Percentiles rank a stretch among this genome's conserved stretches.
Conservation (phyloP, 768 basidiomycete species). For the Coprinopsis sp. region DNA sequence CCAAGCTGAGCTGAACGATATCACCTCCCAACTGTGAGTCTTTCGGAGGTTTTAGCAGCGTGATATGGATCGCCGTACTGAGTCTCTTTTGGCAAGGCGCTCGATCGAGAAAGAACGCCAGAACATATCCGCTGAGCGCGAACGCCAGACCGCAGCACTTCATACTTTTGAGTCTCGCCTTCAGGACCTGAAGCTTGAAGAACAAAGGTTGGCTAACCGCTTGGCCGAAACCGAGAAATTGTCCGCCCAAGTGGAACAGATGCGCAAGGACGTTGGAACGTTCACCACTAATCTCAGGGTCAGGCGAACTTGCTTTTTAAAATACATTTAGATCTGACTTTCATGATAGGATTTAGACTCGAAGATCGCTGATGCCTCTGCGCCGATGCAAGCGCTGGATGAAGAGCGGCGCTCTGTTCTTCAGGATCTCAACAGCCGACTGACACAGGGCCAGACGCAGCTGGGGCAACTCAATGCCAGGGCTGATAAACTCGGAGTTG, state of each 20-base stretch:
- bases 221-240: slow-evolving; percentile 53
- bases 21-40: slow-evolving; percentile 64
- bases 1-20: slow-evolving; percentile 64
- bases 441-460: slow-evolving; percentile 46
- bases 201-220: slow-evolving; percentile 52
- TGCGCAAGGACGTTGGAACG: slow-evolving; percentile 52
- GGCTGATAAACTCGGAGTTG: slow-evolving; percentile 54
- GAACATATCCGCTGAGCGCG: slow-evolving; percentile 52
- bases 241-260: slow-evolving; percentile 51
- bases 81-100: slow-evolving; percentile 40
- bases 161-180: slow-evolving; percentile 57
- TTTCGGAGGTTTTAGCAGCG: too few relatives aligned
- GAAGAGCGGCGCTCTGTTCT: slow-evolving; percentile 47
- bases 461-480: slow-evolving; percentile 65
- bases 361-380: slow-evolving; percentile 55
- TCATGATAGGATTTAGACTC: slow-evolving; percentile 56
- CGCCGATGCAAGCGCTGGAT: slow-evolving; percentile 62
- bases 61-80: neutral
- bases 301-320: neutral
- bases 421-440: slow-evolving; percentile 43
- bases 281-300: slow-evolving; percentile 51
- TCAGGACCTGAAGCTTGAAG: slow-evolving; percentile 57
- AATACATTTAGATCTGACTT: slow-evolving; percentile 2
- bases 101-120: slow-evolving; percentile 60
- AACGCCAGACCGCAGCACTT: slow-evolving; percentile 49